Base-by-base conservation (phyloP, 352 stramenopile species). In the Saprolegnia parasitica region DNA sequence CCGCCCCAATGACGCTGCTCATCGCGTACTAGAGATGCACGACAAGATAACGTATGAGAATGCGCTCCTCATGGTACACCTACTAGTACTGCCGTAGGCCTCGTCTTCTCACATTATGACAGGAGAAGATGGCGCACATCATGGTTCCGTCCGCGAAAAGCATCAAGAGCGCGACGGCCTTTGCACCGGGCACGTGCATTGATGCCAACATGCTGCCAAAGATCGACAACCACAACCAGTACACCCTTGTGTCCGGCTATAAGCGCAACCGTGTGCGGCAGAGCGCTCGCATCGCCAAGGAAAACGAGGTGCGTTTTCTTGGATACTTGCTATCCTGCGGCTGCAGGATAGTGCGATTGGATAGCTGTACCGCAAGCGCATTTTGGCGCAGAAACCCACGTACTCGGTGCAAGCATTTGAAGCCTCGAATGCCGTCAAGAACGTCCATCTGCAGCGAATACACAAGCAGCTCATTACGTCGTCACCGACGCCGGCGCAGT, bases 191-290 rank as follows among this genome's bases (percentile, higher is more conserved):
- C 16, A 67, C 58, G 21, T 67, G 58, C 42, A 6, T 67, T 20
- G 58, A 67, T n/a, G 32, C 20, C 18, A 67, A 67, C 58, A 37
- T 55, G 23, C 58, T 67, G 24, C 58, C 58, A 13, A 67, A 67
- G 37, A 67, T 67, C 42, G 58, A 67, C 58, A 67, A 67, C 26
- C 58, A 67, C 58, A 67, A 67, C 58, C 11, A 67, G 10, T 67
- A 67, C 58, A 67, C 39, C 13, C 58, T 67, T 21, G 58, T 67
- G 13, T 42, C 37, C 26, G 58, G 58, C 5, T 67, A 56, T 21
- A 21, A 49, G n/a, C 49, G 50, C 18, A 67, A 37, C 11, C 58
- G 58, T 1, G 13, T 55, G 23, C 18, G 26, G 15, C 37, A 54
- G 21, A 42, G 18, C 23, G n/a, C 23, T 4, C 58, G 58, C 15